These are phyloP conservation scores for Clonostachys chloroleuca DNA, from an alignment of 2,329 filamentous ascomycete species.

Conservation along the genomic window DNA sequence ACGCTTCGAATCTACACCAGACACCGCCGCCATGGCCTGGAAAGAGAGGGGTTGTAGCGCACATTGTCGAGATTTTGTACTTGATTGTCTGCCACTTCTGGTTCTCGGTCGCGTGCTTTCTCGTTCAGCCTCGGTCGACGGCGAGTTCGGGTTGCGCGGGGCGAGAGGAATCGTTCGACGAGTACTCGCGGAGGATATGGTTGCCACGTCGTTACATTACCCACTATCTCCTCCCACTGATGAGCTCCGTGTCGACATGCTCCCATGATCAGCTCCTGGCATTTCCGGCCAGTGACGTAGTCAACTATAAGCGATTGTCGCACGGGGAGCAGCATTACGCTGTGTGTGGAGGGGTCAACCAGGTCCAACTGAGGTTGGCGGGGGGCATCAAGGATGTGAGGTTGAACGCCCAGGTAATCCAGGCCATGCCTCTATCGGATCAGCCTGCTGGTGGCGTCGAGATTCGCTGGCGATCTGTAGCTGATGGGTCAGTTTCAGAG, in stretches of 20 bases:
- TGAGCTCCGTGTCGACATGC: conserved; percentile 51
- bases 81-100: conserved; percentile 44
- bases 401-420: conserved; percentile 29
- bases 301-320: conserved; percentile 42
- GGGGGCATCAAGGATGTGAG: conserved; percentile 30
- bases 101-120: conserved; percentile 48
- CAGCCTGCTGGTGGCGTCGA: conserved; percentile 8
- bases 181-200: conserved; percentile 45
- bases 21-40: conserved; percentile 35
- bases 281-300: conserved; percentile 49
- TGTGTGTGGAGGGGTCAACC: conserved; percentile 41
- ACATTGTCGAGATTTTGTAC: conserved; percentile 36
- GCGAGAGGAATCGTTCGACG: conserved; percentile 35
- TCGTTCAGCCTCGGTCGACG: conserved; percentile 25
- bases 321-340: conserved; percentile 44
- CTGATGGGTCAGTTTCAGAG: conserved; percentile 8
- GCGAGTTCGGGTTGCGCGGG: not conserved
- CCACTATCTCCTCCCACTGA: conserved; percentile 48
- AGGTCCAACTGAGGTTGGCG: conserved; percentile 40
- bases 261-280: conserved; percentile 41
- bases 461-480: conserved; percentile 24
- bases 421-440: conserved; percentile 17
- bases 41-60: conserved; percentile 23
- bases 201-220: conserved; percentile 39
- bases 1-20: conserved; percentile 49